These are phyloP conservation scores for Ophiostoma piceae DNA, from an alignment of 2,329 filamentous ascomycete genomes.

Conservation along the genomic window DNA sequence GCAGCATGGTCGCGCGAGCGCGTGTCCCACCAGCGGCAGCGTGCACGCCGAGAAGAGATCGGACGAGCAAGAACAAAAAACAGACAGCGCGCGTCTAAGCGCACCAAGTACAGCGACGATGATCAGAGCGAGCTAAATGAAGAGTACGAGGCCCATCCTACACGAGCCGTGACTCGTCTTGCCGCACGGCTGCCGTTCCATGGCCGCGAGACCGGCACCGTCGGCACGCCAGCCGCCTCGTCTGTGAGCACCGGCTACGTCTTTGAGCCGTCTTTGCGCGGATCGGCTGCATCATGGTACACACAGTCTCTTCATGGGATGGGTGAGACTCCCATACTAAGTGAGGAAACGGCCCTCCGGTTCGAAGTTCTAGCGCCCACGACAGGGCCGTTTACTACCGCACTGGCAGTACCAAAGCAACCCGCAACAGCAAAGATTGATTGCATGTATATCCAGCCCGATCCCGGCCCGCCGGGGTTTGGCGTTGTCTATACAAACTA, in stretches of 20 bases:
- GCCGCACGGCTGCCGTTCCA: neutral
- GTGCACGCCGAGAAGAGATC: neutral
- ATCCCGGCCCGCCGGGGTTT: slow-evolving; percentile 38
- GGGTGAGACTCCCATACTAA: slow-evolving; percentile 12
- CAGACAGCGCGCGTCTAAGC: neutral
- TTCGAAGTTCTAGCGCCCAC: neutral
- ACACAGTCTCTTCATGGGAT: neutral
- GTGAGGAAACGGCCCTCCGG: neutral
- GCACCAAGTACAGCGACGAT: neutral
- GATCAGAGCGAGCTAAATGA: neutral
- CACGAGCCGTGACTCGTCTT: neutral
- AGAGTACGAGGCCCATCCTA: neutral
- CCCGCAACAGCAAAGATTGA: neutral
- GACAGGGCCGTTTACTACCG: neutral
- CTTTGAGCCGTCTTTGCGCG: neutral
- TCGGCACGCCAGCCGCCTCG: neutral
- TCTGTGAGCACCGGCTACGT: slow-evolving; percentile 7
- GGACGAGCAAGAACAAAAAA: neutral
- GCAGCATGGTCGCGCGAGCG: slow-evolving; percentile 53
- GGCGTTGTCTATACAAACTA: slow-evolving; percentile 40
- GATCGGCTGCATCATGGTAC: neutral
- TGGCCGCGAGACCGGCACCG: slow-evolving; percentile 8
- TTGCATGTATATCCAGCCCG: slow-evolving; percentile 29
- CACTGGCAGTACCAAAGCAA: neutral
- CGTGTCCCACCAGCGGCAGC: slow-evolving; percentile 34